Conservation (phyloP, 768 basidiomycete species). For the Daedalea quercina region DNA sequence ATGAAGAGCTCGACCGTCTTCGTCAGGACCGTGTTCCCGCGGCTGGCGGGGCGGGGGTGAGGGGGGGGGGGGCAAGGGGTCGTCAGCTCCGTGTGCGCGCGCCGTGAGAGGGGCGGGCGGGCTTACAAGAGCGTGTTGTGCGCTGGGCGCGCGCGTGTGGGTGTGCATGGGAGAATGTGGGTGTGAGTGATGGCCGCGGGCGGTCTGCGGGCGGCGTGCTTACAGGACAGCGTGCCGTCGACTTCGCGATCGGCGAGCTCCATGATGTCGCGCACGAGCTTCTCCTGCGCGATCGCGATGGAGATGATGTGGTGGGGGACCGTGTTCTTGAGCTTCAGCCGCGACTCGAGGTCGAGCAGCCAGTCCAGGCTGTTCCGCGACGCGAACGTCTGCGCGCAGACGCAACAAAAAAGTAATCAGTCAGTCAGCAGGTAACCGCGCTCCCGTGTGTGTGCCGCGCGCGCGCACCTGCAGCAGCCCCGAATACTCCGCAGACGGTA, state of each 20-base stretch:
- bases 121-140: slow-evolving; percentile 62
- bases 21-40: slow-evolving; percentile 47
- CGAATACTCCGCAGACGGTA: slow-evolving; percentile 60
- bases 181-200: no score
- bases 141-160: slow-evolving; percentile 33
- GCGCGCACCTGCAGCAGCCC: slow-evolving; percentile 49
- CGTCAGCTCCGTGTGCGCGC: not conserved
- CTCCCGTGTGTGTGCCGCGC: not conserved
- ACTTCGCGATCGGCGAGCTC: slow-evolving; percentile 68
- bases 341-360: slow-evolving; percentile 64
- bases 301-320: slow-evolving; percentile 55
- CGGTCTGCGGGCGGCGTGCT: no score
- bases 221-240: slow-evolving; percentile 60
- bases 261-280: slow-evolving; percentile 60
- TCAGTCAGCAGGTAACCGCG: not conserved
- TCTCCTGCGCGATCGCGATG: slow-evolving; percentile 62
- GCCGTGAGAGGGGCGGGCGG: slow-evolving; percentile 35
- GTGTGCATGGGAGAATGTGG: not conserved
- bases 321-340: slow-evolving; percentile 58
- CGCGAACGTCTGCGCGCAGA: slow-evolving; percentile 45
- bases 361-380: slow-evolving; percentile 66
- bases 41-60: no score
- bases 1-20: slow-evolving; percentile 74
- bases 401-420: no score
- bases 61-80: not conserved